Evolutionary conservation across 2,329 filamentous ascomycete species (phyloP).

Genomic region (Penicillium sp.): DNA sequence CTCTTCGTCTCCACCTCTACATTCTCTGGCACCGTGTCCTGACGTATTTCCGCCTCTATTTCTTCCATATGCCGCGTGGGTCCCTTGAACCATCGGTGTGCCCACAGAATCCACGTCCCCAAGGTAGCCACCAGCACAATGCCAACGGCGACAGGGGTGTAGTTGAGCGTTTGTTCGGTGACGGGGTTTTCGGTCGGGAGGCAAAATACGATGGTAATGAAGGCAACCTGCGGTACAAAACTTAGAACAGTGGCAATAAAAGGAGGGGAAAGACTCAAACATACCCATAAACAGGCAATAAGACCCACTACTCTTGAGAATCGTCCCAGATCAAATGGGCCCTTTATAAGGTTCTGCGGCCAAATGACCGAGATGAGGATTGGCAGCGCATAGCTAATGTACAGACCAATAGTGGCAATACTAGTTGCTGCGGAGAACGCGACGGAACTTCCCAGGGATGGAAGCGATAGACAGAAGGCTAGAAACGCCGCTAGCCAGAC

Average conservation of each 20-base stretch:
- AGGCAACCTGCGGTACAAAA: not conserved
- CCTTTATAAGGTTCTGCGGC: conserved; percentile 8
- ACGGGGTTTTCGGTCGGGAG: conserved; percentile 9
- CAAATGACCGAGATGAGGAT: conserved; percentile 8
- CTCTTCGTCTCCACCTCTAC: not conserved
- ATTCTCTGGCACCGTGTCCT: not conserved
- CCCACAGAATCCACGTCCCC: conserved; percentile 7
- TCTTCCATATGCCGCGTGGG: conserved; percentile 7
- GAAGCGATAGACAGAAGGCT: conserved; percentile 7
- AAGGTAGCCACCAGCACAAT: conserved; percentile 6
- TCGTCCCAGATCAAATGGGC: conserved; percentile 7
- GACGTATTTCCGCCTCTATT: not conserved
- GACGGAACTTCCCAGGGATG: conserved; percentile 9
- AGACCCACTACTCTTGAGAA: conserved; percentile 7
- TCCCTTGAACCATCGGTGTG: conserved; percentile 11
- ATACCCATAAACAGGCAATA: conserved; percentile 7
- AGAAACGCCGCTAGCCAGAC: conserved; percentile 9
- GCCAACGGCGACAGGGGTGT: conserved; percentile 10
- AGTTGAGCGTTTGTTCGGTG: conserved; percentile 10
- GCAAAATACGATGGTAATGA: conserved; percentile 11
- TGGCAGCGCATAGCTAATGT: conserved; percentile 9
- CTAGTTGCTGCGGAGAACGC: conserved; percentile 12
- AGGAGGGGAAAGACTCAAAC: not conserved
- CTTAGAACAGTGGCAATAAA: not conserved
- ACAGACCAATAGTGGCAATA: conserved; percentile 12